phyloP scores from a whole-genome alignment of 495 filamentous ascomycete species.

The Filosporella fistucella region DNA sequence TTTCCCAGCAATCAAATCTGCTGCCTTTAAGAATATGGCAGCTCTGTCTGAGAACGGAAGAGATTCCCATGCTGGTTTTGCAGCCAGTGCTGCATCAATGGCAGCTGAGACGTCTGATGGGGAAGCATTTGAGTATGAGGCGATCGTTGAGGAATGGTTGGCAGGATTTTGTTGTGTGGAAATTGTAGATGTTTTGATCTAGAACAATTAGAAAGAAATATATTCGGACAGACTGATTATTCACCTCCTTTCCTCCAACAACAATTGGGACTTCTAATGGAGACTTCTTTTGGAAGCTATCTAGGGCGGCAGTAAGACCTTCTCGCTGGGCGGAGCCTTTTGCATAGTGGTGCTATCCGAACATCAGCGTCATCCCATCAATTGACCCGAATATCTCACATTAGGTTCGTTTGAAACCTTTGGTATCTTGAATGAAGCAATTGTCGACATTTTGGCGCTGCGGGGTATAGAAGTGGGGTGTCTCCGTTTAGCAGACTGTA shows the following conservation, averaged over 20 bases:
- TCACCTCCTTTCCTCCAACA: constrained; percentile 72
- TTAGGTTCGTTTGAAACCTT: constrained; percentile 89
- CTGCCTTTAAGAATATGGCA: constrained; percentile 91
- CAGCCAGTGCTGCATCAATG: constrained; percentile 75
- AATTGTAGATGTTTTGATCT: constrained; percentile 39
- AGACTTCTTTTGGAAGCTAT: constrained; percentile 50
- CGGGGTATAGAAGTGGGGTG: constrained; percentile 14
- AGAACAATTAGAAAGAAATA: not conserved
- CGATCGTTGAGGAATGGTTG: constrained; percentile 64
- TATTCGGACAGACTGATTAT: too few species aligned
- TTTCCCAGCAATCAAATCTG: constrained; percentile 81
- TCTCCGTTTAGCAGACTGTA: constrained; percentile 2
- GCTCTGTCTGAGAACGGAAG: constrained; percentile 84
- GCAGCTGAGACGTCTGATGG: constrained; percentile 66
- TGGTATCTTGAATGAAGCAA: constrained; percentile 72
- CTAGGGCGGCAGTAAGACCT: constrained; percentile 65
- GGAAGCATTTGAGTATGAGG: constrained; percentile 73
- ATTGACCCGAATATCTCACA: constrained; percentile 46
- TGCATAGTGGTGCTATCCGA: constrained; percentile 72
- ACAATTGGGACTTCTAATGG: constrained; percentile 72
- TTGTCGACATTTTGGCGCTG: constrained; percentile 18
- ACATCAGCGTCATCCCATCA: constrained; percentile 8
- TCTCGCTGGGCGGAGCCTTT: constrained; percentile 75
- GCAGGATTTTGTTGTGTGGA: constrained; percentile 69
- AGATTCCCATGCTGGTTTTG: constrained; percentile 75